phyloP scores from a whole-genome alignment of 2,329 filamentous ascomycete species.

The Venturia pyrina region DNA sequence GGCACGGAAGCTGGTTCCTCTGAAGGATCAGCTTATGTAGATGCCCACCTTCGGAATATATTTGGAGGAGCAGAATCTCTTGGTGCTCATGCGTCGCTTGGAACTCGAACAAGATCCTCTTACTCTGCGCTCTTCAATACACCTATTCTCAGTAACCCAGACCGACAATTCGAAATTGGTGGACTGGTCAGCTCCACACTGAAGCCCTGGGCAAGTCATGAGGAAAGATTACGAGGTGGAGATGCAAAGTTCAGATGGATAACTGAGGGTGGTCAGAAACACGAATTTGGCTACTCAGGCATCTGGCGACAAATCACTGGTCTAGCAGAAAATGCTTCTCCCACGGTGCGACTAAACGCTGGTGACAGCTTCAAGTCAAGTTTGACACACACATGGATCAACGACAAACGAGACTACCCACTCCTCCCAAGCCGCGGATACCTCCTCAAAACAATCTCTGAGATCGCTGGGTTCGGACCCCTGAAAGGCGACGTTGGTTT shows the following conservation, averaged over 20 bases:
- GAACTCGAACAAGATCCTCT: conserved; percentile 81
- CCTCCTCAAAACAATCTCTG: conserved; percentile 64
- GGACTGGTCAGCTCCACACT: conserved; percentile 73
- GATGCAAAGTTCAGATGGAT: conserved; percentile 69
- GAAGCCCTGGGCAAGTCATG: conserved; percentile 89
- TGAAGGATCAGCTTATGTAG: conserved; percentile 87
- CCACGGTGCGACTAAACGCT: conserved; percentile 72
- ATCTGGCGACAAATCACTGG: conserved; percentile 85
- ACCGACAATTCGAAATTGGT: conserved; percentile 68
- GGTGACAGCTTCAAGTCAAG: conserved; percentile 88
- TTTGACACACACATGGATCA: conserved; percentile 68
- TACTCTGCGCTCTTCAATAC: conserved; percentile 81
- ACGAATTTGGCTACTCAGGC: conserved; percentile 71
- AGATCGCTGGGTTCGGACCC: conserved; percentile 79
- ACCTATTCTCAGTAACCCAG: conserved; percentile 74
- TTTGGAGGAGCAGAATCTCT: conserved; percentile 90
- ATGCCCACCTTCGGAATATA: conserved; percentile 79
- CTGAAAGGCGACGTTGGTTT: conserved; percentile 88
- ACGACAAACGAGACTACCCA: conserved; percentile 74
- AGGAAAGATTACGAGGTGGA: conserved; percentile 74
- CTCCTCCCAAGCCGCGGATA: conserved; percentile 77
- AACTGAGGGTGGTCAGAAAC: conserved; percentile 48
- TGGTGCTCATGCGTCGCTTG: conserved; percentile 75
- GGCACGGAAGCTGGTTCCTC: conserved; percentile 90
- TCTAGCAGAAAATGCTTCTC: conserved; percentile 64